Conservation (phyloP, 352 stramenopile species). For the Saprolegnia parasitica region DNA sequence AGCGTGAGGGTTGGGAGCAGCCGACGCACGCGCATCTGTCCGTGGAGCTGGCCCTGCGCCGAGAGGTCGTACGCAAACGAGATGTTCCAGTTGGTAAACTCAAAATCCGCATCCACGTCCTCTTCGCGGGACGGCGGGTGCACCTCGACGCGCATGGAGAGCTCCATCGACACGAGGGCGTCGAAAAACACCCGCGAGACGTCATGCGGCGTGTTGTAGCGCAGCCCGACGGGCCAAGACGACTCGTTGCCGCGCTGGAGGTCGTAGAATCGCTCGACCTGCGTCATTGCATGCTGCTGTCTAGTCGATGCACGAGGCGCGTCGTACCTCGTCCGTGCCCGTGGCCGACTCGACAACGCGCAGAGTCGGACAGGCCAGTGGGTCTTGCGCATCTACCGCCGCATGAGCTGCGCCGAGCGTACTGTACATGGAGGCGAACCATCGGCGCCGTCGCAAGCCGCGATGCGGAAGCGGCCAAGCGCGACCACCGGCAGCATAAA, state of each 20-base stretch:
- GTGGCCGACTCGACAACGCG: constrained; percentile 31
- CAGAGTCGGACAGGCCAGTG: constrained; percentile 48
- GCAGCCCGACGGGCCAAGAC: constrained; percentile 52
- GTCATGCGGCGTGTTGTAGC: constrained; percentile 32
- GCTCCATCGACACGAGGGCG: constrained; percentile 52
- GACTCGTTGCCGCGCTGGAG: constrained; percentile 40
- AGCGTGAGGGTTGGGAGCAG: constrained; percentile 33
- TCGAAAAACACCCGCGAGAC: constrained; percentile 63
- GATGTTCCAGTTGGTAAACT: constrained; percentile 49
- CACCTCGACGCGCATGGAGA: constrained; percentile 52
- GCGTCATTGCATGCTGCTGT: neutral
- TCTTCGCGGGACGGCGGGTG: constrained; percentile 32
- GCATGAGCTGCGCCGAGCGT: neutral
- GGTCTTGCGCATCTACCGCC: constrained; percentile 24
- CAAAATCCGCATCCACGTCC: neutral
- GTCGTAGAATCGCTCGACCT: constrained; percentile 34
- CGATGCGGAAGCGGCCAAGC: constrained; percentile 49
- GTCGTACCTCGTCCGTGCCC: constrained; percentile 30
- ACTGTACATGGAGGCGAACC: neutral
- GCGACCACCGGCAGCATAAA: constrained; percentile 46
- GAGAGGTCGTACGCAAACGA: constrained; percentile 62
- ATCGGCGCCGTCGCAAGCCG: constrained; percentile 25
- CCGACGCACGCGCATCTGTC: constrained; percentile 53
- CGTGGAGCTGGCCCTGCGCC: constrained; percentile 65
- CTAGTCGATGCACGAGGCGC: too few species aligned